Conservation (phyloP, 768 basidiomycete species). For the Lactarius pseudohatsudake region DNA sequence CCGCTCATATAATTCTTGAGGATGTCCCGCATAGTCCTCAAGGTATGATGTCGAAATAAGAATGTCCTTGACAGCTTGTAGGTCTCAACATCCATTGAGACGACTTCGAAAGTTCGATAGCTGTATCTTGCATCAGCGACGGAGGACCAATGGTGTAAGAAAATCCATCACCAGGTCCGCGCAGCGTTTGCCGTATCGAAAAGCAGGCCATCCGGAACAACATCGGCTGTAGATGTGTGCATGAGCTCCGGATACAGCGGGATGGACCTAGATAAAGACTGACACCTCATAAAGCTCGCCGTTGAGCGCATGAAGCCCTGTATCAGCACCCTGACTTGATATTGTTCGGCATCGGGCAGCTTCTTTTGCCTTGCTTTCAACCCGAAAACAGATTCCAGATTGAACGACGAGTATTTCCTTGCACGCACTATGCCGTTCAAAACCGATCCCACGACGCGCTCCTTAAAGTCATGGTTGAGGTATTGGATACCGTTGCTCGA, state of each 20-base stretch:
- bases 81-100: conserved; percentile 46
- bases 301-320: conserved; percentile 32
- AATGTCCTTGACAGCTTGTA: conserved; percentile 48
- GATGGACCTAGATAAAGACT: conserved; percentile 14
- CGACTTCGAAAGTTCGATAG: conserved; percentile 45
- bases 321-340: conserved; percentile 8
- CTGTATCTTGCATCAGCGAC: conserved; percentile 32
- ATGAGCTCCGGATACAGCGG: background rate
- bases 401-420: conserved; percentile 15
- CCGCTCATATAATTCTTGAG: conserved; percentile 35
- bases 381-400: background rate
- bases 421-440: conserved; percentile 31
- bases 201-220: conserved; percentile 36
- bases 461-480: conserved; percentile 47
- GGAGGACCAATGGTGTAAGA: background rate
- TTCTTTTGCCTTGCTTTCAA: conserved; percentile 11
- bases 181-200: conserved; percentile 31
- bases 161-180: conserved; percentile 34
- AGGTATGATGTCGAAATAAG: conserved; percentile 50
- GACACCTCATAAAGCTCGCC: conserved; percentile 45
- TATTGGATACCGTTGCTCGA: conserved; percentile 44
- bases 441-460: conserved; percentile 37
- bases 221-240: conserved; percentile 31
- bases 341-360: background rate
- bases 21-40: conserved; percentile 49